Base-by-base conservation (phyloP, 1,284 basidiomycete genomes). In the Ceratobasidium sp. region DNA sequence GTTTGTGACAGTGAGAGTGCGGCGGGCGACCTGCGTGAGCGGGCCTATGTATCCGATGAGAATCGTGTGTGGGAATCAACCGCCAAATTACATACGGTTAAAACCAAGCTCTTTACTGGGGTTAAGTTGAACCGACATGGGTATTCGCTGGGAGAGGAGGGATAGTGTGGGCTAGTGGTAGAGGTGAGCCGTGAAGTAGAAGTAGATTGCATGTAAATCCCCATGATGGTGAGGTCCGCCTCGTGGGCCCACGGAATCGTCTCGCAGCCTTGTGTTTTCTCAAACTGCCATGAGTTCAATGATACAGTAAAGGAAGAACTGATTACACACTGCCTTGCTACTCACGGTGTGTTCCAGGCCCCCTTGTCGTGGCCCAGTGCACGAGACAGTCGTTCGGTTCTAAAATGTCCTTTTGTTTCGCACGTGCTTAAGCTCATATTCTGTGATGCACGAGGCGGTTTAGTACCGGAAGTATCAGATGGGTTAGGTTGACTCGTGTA, bases 11-110 rank as follows among this genome's bases (percentile, higher is more conserved):
- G 89, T 86, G 59, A 99, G 86, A 34, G 91, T 88, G 78, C 92
- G 92, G 85, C 96, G 98, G 81, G 96, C 94, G 79, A 95, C 89
- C 79, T 90, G 88, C 19, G 95, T 97, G 80, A 99, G 88, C 8
- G 97, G 98, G 81, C 97, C 98, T 98, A 79, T 9, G n/a, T 58
- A 53, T 29, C 76, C 39, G 41, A 65, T 71, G 59, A 41, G 48
- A 34, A 14, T 29, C 6, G 31, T 16, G 46, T n/a, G 27, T 22
- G n/a, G n/a, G n/a, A 19, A 14, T n/a, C n/a, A n/a, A n/a, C n/a
- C 24, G 8, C 24, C n/a, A 19, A 37, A 24, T 1, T 16, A 14
- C 85, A 81, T 75, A 87, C 86, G 83, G 73, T 83, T 83, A 78
- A 88, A 88, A 76, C 85, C 86, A 74, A 88, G 82, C 80, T 86